A percentile compares a stretch with the other conserved stretches of the same genome.
Conservation (phyloP, 2,329 filamentous ascomycete species). For the Amphichorda felina region DNA sequence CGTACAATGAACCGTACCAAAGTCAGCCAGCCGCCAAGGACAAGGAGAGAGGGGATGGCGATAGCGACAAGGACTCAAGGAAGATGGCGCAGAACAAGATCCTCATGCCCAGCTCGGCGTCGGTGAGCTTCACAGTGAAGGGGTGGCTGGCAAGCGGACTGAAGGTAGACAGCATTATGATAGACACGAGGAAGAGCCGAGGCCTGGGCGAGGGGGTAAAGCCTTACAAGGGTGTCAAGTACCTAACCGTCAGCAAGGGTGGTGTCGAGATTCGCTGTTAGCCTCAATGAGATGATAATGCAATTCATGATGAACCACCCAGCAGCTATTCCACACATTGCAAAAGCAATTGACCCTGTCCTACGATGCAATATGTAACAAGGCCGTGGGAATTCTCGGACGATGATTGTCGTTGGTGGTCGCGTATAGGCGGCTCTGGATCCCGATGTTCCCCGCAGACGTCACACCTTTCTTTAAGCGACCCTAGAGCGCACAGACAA, state of each 20-base stretch:
- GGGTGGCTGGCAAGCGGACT: slow-evolving; percentile 58
- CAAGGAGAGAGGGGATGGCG: slow-evolving; percentile 14
- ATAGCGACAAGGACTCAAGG: slow-evolving; percentile 38
- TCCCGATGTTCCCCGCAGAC: slow-evolving; percentile 3
- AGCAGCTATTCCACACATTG: too few species aligned
- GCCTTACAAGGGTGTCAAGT: slow-evolving; percentile 97
- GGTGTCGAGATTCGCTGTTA: slow-evolving; percentile 53
- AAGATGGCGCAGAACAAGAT: slow-evolving; percentile 58
- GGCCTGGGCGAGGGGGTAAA: slow-evolving; percentile 81
- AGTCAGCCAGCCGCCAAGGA: slow-evolving; percentile 20
- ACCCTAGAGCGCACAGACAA: not conserved
- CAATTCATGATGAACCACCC: not conserved
- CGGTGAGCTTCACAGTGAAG: slow-evolving; percentile 60
- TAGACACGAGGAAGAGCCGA: slow-evolving; percentile 68
- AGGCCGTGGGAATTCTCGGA: not conserved
- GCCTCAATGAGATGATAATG: not conserved
- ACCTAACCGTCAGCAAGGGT: slow-evolving; percentile 64
- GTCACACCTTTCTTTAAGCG: not conserved
- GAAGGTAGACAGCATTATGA: slow-evolving; percentile 54
- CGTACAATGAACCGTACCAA: slow-evolving; percentile 47
- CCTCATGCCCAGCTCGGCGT: slow-evolving; percentile 69
- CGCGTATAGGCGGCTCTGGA: too few species aligned
- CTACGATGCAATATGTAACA: too few species aligned
- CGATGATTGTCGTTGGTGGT: not conserved
- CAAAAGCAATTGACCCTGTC: too few species aligned